A percentile compares a stretch with the other conserved stretches of the same genome.
Evolutionary conservation across 2,329 filamentous ascomycete genomes (phyloP).

Genomic region (Penicillium olsonii): DNA sequence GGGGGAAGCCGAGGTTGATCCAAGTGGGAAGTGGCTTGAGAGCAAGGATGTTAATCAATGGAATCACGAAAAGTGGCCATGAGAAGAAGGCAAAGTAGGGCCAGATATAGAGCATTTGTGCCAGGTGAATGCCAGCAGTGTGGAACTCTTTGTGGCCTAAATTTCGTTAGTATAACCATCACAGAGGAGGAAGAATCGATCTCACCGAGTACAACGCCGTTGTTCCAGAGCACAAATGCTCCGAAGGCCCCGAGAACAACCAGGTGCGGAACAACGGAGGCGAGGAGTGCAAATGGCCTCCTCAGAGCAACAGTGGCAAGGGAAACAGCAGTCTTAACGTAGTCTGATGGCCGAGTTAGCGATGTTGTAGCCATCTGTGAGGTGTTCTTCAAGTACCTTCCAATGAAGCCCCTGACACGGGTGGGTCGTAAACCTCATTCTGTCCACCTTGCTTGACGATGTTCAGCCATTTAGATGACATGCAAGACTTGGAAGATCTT

Average conservation of each 20-base stretch:
- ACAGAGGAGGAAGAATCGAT: not conserved
- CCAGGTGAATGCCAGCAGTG: slow-evolving; percentile 79
- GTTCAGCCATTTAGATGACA: slow-evolving; percentile 28
- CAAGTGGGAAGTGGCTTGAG: slow-evolving; percentile 36
- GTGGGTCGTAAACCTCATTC: slow-evolving; percentile 53
- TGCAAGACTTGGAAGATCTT: slow-evolving; percentile 27
- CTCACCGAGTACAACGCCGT: slow-evolving; percentile 83
- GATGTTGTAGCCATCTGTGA: not conserved
- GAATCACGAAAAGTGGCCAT: slow-evolving; percentile 69
- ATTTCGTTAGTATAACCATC: not conserved
- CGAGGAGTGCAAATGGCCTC: slow-evolving; percentile 43
- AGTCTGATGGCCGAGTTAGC: slow-evolving; percentile 43
- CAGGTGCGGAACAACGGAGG: slow-evolving; percentile 55
- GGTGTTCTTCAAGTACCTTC: slow-evolving; percentile 42
- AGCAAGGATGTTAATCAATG: slow-evolving; percentile 46
- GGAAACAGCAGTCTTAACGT: slow-evolving; percentile 59
- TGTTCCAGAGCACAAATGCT: slow-evolving; percentile 81
- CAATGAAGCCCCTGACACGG: slow-evolving; percentile 50
- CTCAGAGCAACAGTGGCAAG: slow-evolving; percentile 59
- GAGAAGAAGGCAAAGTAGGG: slow-evolving; percentile 89
- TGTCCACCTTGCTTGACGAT: slow-evolving; percentile 36
- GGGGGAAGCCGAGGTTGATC: slow-evolving; percentile 35
- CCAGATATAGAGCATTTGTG: slow-evolving; percentile 96
- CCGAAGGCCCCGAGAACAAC: slow-evolving; percentile 67
- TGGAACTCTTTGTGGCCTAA: slow-evolving; percentile 95